Evolutionary conservation across 148 eudicot species (phyloP), one percentile per base, ranked within the genome.

Genomic region (Rhododendron molle): DNA sequence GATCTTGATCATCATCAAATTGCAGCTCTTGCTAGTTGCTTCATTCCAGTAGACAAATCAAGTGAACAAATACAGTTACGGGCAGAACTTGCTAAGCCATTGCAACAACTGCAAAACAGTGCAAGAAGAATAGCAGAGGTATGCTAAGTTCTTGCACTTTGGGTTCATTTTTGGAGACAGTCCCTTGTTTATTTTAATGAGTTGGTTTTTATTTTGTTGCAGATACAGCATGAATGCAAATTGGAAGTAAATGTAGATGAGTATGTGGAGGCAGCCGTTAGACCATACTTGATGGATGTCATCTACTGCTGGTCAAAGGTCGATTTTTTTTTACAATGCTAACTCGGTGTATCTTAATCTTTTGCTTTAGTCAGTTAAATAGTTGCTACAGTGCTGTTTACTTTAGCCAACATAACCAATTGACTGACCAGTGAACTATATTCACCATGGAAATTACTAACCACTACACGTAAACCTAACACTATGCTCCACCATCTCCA

Each of bases 291-390:
- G 90, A 97, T 97, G 99, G 99, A 97, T 93, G 99, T 97, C 83
- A 97, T 97, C 40, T 97, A 97, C 76, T 97, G 98, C 88, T 97
- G 99, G 99, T 97, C 99, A 67, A 95, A 93, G 98, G 99, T 97
- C 54, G 86, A 89, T 50, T 58, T 13, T 15, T 65, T 47, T 18
- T 60, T 49, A 58, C 77, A 60, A 20, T n/a, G 40, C 82, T 76
- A 44, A 16, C 34, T 78, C 5, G 1, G 13, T 82, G 87, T 43
- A 7, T 46, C 16, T 67, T 30, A 30, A 20, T 60, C 5, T 14
- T 14, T 58, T 82, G 20, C 36, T 49, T 13, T 14, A 36, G 49
- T 79, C 50, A n/a, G 47, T 8, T 11, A 40, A n/a, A 38, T 15
- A 77, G n/a, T 46, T 44, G 46, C 46, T 36, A 34, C 16, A 18